phyloP scores from a whole-genome alignment of 2,329 filamentous ascomycete species.

The Chaetomiaceae sp. region DNA sequence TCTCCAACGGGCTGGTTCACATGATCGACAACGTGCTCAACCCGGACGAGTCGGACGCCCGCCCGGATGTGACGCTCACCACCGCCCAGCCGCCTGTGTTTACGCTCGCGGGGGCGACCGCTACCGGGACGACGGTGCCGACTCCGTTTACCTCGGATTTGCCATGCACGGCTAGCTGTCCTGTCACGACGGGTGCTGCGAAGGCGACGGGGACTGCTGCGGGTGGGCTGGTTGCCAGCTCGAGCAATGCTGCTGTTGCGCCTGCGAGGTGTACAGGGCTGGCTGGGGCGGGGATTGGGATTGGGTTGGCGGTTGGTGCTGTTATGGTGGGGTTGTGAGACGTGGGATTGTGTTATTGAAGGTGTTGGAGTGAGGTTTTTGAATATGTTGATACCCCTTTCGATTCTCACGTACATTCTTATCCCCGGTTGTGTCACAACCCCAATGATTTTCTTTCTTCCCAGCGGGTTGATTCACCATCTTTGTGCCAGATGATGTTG shows the following conservation, averaged over 20 bases:
- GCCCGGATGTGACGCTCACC: slow-evolving; percentile 34
- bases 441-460: not conserved
- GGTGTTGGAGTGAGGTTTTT: not conserved
- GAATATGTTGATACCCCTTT: slow-evolving; percentile 6
- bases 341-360: not conserved
- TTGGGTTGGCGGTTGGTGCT: slow-evolving; percentile 12
- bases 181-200: not conserved
- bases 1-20: slow-evolving; percentile 56
- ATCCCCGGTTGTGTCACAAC: not conserved
- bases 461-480: no score
- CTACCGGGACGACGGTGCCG: slow-evolving; percentile 21
- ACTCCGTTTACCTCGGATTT: slow-evolving; percentile 39
- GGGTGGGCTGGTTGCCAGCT: not conserved
- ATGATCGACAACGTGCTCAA: slow-evolving; percentile 52
- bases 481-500: not conserved
- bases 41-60: slow-evolving; percentile 34
- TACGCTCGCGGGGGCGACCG: slow-evolving; percentile 19
- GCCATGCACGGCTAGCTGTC: slow-evolving; percentile 35
- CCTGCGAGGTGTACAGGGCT: slow-evolving; percentile 19
- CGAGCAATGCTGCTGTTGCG: slow-evolving; percentile 10
- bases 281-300: slow-evolving; percentile 8
- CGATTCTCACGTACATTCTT: not conserved
- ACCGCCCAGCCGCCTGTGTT: slow-evolving; percentile 36
- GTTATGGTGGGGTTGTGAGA: slow-evolving; percentile 10
- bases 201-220: not conserved